Evolutionary conservation across 129 eudicot genomes (phyloP), one percentile per base, ranked within the genome.

Genomic region (Logfia minima): DNA sequence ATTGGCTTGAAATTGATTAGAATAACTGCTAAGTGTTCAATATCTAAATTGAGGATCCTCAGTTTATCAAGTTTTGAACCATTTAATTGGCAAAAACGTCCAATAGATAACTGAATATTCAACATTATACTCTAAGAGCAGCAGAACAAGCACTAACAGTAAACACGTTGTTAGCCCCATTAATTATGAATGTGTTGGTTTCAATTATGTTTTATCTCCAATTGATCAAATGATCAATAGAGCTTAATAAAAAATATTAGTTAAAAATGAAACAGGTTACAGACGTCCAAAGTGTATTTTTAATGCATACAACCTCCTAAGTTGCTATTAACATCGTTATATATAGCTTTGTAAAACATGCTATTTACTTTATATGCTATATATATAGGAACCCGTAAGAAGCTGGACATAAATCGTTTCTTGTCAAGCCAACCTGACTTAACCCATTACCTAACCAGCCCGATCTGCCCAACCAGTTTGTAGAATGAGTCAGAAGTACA

Each of bases 131-230:
- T 24, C 16, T 34, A 19, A 22, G 55, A 58, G 37, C n/a, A 72
- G 21, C 65, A 59, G 35, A 59, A 35, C 77, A 62, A 41, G 66
- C 77, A 72, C 51, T 32, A 72, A 5, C 32, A 10, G 13, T 72
- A 56, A 56, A 55, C 32, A 55, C 3, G 64, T 70, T 70, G 13
- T 51, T 45, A 45, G 18, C 53, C 53, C 53, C 53, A 45, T 11
- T 45, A 45, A 14, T 11, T 45, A 45, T 72, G 28, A 48, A 48
- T 48, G 55, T 14, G 55, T 48, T 48, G 55, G 55, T 48, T 48
- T 48, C 55, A 48, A 3, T 48, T 48, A 13, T 45, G 51, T 45
- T 45, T 45, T 45, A 3, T 14, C 55, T 48, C 55, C 55, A 48
- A 48, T 14, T n/a, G 18, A 14, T 48, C 17, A 43, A 43, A 5